phyloP scores from a whole-genome alignment of 352 stramenopile species.

The Phytophthora vignae region DNA sequence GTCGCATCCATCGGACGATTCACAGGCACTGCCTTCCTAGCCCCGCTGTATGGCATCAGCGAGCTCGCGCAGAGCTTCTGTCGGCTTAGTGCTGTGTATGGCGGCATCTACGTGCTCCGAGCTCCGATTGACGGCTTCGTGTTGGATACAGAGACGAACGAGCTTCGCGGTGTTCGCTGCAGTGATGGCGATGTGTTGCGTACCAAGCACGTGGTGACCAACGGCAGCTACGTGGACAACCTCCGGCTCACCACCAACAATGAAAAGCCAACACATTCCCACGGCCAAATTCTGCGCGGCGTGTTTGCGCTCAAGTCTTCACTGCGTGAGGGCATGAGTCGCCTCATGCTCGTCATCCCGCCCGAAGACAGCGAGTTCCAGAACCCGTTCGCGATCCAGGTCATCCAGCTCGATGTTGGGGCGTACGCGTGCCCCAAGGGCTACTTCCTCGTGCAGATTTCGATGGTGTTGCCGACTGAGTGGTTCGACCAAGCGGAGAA shows the following conservation, averaged over 20 bases:
- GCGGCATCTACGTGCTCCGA: constrained; percentile 86
- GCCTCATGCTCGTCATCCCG: constrained; percentile 74
- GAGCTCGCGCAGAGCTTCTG: constrained; percentile 92
- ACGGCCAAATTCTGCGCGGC: constrained; percentile 59
- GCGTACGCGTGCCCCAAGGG: constrained; percentile 69
- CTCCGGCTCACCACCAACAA: constrained; percentile 22
- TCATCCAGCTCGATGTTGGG: constrained; percentile 76
- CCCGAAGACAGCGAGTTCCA: constrained; percentile 57
- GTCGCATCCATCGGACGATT: constrained; percentile 88
- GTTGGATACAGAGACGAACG: constrained; percentile 41
- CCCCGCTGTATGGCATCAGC: constrained; percentile 84
- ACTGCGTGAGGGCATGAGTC: constrained; percentile 50
- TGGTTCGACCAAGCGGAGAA: constrained; percentile 48
- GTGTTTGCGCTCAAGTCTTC: constrained; percentile 63
- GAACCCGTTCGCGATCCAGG: constrained; percentile 74
- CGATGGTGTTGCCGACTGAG: constrained; percentile 55
- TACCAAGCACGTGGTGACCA: constrained; percentile 65
- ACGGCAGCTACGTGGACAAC: constrained; percentile 56
- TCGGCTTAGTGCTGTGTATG: constrained; percentile 86
- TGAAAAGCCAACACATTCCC: constrained; percentile 14
- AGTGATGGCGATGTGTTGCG: constrained; percentile 51
- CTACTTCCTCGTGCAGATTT: constrained; percentile 72
- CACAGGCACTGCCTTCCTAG: constrained; percentile 85
- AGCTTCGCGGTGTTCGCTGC: constrained; percentile 51
- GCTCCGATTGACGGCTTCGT: constrained; percentile 69